These are phyloP conservation scores for Lathyrus tuberosus DNA, from an alignment of 306 rosid species.

Conservation along the genomic window DNA sequence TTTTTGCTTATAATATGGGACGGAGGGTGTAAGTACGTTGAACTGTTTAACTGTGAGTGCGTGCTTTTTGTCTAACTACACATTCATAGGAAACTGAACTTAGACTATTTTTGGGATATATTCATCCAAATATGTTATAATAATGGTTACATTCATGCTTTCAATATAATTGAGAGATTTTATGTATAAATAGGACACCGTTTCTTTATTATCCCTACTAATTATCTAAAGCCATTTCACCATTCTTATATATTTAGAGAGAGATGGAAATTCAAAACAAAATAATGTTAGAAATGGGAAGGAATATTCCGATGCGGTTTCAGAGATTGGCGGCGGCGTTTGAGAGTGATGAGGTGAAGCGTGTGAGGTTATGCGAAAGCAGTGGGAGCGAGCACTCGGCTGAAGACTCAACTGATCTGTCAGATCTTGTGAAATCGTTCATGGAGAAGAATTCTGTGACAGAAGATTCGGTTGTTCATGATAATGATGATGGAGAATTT, in stretches of 20 bases:
- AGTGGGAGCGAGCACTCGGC: slow-evolving; percentile 87
- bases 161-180: neutral
- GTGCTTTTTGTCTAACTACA: no score
- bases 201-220: neutral
- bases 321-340: slow-evolving; percentile 73
- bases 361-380: slow-evolving; percentile 63
- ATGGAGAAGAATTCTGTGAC: slow-evolving; percentile 49
- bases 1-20: no score
- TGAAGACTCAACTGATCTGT: slow-evolving; percentile 60
- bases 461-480: neutral
- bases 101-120: neutral
- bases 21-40: no score
- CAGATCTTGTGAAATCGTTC: slow-evolving; percentile 78
- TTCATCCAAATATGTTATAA: neutral
- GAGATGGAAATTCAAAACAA: neutral
- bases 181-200: slow-evolving; percentile 38
- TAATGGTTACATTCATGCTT: neutral
- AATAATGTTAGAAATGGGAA: neutral
- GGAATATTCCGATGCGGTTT: slow-evolving; percentile 55
- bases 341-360: slow-evolving; percentile 45
- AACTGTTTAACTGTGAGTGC: no score
- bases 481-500: neutral
- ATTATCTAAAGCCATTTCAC: slow-evolving; percentile 45
- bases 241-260: slow-evolving; percentile 16
- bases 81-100: neutral